Conservation (phyloP, 1,139 yeast species). For the Diutina siamensis region DNA sequence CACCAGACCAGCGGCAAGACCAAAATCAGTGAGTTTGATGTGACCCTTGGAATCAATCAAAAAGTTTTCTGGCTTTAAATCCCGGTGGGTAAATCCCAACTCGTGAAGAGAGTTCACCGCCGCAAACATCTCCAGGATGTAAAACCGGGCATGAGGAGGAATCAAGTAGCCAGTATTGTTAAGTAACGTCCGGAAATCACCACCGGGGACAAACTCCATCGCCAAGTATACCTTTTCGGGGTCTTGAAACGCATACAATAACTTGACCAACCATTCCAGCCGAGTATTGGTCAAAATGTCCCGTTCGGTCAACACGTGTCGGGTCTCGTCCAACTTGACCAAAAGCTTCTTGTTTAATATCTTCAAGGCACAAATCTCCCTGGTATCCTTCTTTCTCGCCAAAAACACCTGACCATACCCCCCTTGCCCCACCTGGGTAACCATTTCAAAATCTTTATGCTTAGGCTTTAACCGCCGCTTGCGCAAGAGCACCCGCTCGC, state of each 20-base stretch:
- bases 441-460: conserved; percentile 89
- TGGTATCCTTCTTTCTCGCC: conserved; percentile 88
- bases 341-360: conserved; percentile 79
- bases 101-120: conserved; percentile 90
- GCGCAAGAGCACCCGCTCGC: conserved; percentile 77
- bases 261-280: conserved; percentile 91
- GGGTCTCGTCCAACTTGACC: conserved; percentile 85
- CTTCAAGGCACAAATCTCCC: conserved; percentile 92
- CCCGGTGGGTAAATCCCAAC: conserved; percentile 94
- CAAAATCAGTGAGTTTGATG: conserved; percentile 93
- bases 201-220: conserved; percentile 99
- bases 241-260: conserved; percentile 93
- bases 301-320: conserved; percentile 91
- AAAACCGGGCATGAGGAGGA: conserved; percentile 93
- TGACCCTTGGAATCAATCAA: conserved; percentile 91
- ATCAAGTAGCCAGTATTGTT: conserved; percentile 88
- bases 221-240: conserved; percentile 83
- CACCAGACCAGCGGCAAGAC: conserved; percentile 93
- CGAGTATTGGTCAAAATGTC: conserved; percentile 92
- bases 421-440: conserved; percentile 98
- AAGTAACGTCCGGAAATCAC: conserved; percentile 89
- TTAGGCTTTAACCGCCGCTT: conserved; percentile 86
- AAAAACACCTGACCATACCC: conserved; percentile 97
- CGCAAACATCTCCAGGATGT: conserved; percentile 91
- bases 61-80: conserved; percentile 94